Conservation (phyloP, 306 rosid genomes). For the Glycine latifolia region DNA sequence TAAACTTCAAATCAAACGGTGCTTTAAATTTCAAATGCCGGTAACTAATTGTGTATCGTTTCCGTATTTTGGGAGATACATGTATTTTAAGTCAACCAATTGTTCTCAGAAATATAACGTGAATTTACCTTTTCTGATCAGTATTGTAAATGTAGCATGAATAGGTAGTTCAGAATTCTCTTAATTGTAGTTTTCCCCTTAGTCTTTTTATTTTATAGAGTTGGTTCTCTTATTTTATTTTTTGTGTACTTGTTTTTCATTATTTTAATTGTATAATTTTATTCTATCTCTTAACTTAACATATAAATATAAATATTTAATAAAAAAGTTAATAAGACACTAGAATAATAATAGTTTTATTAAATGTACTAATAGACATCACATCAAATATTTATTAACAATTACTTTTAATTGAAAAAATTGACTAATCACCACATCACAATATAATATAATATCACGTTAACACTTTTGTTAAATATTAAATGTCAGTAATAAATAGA, state of each 20-base stretch:
- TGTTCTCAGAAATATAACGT: neutral
- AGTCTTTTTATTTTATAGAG: too few relatives aligned
- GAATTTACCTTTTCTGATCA: neutral
- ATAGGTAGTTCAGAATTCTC: neutral
- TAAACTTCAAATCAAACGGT: neutral
- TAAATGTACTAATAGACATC: too few relatives aligned
- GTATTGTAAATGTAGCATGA: neutral
- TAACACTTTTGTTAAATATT: neutral
- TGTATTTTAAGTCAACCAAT: slow-evolving; percentile 1
- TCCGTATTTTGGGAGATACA: slow-evolving; percentile 15
- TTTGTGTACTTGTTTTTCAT: neutral
- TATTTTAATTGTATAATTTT: neutral
- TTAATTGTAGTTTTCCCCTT: neutral
- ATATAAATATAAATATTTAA: neutral
- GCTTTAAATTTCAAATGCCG: neutral
- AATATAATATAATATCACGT: neutral
- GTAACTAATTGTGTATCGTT: neutral
- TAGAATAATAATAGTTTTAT: too few relatives aligned
- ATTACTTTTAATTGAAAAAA: too few relatives aligned
- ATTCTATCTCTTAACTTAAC: neutral
- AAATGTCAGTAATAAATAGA: neutral
- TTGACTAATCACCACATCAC: too few relatives aligned
- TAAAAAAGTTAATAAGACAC: neutral
- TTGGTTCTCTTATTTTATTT: too few relatives aligned
- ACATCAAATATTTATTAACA: too few relatives aligned